Conservation (phyloP, 1,139 yeast species). For the Suhomyces maxii region DNA sequence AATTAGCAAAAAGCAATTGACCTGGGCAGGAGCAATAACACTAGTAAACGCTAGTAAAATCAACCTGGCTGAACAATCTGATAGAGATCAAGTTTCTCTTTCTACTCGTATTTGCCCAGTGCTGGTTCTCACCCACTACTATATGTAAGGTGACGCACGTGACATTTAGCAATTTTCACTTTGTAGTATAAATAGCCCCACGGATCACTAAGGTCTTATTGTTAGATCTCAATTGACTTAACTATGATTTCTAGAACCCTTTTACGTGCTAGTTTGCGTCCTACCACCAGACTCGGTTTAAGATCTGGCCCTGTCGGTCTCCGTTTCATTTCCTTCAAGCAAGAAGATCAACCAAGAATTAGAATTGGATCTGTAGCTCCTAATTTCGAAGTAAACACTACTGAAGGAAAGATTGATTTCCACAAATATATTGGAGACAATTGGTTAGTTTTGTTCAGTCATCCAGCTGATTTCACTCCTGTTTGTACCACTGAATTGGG, state of each 20-base stretch:
- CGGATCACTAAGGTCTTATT: neutral
- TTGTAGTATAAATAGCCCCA: neutral
- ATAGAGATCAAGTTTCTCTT: too few species aligned
- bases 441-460: constrained; percentile 82
- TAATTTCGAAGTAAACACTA: constrained; percentile 71
- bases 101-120: too few species aligned
- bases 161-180: neutral
- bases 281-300: constrained; percentile 4
- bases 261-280: constrained; percentile 9
- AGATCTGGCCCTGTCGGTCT: constrained; percentile 6
- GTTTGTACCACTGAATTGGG: constrained; percentile 91
- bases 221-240: neutral
- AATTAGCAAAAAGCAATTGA: too few species aligned
- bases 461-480: constrained; percentile 88
- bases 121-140: too few species aligned
- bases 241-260: constrained; percentile 16
- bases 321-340: constrained; percentile 51
- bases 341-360: constrained; percentile 68
- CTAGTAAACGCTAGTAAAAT: too few species aligned
- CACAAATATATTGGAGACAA: constrained; percentile 72
- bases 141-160: neutral
- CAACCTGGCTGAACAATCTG: too few species aligned
- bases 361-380: constrained; percentile 74
- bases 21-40: too few species aligned
- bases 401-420: constrained; percentile 73